Conservation (phyloP, 2,329 filamentous ascomycete species). For the Fusarium sp. region DNA sequence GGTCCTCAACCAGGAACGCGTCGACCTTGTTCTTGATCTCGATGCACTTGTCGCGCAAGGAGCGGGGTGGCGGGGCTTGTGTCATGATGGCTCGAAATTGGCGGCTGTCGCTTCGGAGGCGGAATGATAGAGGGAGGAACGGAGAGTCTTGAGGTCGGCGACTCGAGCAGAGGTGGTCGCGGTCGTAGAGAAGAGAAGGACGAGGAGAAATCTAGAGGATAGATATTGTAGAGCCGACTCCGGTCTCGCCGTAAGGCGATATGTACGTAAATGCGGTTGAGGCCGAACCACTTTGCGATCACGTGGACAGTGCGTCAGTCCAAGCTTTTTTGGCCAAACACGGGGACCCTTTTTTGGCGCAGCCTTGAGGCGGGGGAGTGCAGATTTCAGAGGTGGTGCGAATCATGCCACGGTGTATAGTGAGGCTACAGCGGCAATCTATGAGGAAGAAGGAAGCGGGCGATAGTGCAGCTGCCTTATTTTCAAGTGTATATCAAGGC, state of each 20-base stretch:
- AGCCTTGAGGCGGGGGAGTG: neutral
- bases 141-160: neutral
- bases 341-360: neutral
- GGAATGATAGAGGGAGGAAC: neutral
- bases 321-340: neutral
- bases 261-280: conserved; percentile 20
- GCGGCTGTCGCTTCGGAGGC: neutral
- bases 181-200: neutral
- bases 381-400: neutral
- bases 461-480: neutral
- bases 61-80: conserved; percentile 38
- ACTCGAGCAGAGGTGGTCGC: neutral
- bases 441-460: neutral
- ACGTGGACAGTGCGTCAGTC: conserved; percentile 11
- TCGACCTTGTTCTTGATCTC: conserved; percentile 70
- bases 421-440: neutral
- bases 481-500: neutral
- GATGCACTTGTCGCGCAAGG: conserved; percentile 59
- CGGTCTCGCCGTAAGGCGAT: conserved; percentile 32
- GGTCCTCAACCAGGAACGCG: conserved; percentile 72
- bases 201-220: neutral
- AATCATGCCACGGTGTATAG: neutral
- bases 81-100: conserved; percentile 28
- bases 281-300: conserved; percentile 25
- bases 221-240: conserved; percentile 23